Conservation (phyloP, 257 asterid genomes). For the Penstemon newberryi region DNA sequence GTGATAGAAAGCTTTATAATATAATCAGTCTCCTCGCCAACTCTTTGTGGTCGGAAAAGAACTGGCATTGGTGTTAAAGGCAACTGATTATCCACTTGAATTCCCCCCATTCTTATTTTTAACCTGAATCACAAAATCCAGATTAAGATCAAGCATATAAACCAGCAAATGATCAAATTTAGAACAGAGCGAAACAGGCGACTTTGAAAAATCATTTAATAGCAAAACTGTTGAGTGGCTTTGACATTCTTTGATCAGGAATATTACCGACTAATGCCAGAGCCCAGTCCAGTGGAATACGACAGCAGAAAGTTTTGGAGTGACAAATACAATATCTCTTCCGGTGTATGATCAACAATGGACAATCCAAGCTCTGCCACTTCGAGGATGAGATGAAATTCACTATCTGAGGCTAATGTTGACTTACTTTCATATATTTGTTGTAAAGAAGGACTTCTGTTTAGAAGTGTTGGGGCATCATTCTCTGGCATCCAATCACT, state of each 20-base stretch:
- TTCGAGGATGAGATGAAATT: slow-evolving; percentile 88
- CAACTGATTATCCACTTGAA: slow-evolving; percentile 94
- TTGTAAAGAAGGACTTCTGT: slow-evolving; percentile 45
- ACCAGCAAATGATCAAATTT: slow-evolving; percentile 24
- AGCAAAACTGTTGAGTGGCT: neutral
- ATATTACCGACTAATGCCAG: slow-evolving; percentile 87
- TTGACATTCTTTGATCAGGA: slow-evolving; percentile 23
- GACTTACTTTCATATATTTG: slow-evolving; percentile 49
- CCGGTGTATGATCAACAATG: slow-evolving; percentile 95
- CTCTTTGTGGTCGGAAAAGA: slow-evolving; percentile 87
- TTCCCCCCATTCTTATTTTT: slow-evolving; percentile 82
- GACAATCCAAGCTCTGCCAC: slow-evolving; percentile 94
- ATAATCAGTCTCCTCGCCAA: slow-evolving; percentile 81
- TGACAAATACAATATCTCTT: slow-evolving; percentile 87
- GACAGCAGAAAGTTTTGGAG: slow-evolving; percentile 81
- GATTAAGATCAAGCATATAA: slow-evolving; percentile 30
- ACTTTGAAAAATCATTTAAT: slow-evolving; percentile 10
- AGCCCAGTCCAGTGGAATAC: slow-evolving; percentile 92
- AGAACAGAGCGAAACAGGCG: neutral
- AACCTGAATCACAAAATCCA: slow-evolving; percentile 54
- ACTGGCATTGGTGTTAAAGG: slow-evolving; percentile 98
- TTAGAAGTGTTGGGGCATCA: slow-evolving; percentile 42
- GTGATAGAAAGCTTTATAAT: slow-evolving; percentile 87
- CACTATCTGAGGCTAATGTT: slow-evolving; percentile 53
- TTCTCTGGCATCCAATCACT: slow-evolving; percentile 88